Base-by-base conservation (phyloP, 1,284 basidiomycete genomes). In the Trametes polyzona region DNA sequence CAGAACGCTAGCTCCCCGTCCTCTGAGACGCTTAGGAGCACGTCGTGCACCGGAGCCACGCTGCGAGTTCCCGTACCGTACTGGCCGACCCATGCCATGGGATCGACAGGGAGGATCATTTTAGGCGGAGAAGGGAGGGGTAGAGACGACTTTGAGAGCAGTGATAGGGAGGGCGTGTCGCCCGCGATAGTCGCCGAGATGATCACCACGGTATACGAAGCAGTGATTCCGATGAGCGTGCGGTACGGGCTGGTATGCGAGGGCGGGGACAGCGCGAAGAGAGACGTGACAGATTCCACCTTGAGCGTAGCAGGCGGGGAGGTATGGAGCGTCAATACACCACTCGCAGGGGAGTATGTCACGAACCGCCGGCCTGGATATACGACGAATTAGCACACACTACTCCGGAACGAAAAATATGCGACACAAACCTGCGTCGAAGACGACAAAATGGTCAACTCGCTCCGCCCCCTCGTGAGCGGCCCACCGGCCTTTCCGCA, bases 1-100 rank as follows among this genome's bases (percentile, higher is more conserved):
- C 93, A 96, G 69, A 95, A 96, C 30, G 86, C 84, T 19, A 96
- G 75, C 55, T 90, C 87, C 0, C 93, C 93, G 0, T 78, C 73
- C 27, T 81, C 78, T 0, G 88, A 87, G 17, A 95, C 81, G 51
- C 91, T 94, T 30, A 95, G 74, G 8, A 96, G 75, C 47, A 88
- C 84, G 67, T 95, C 93, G 57, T 87, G 88, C 41, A 78, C 78
- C 33, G 74, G 73, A 69, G 76, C 76, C 16, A 71, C 55, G 61
- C 49, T 36, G 65, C 65, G 11, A 62, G 69, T 55, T 66, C 65
- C 41, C 48, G 69, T 57, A 51, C 68, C 71, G 69, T 73, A 65
- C 69, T 74, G 67, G 66, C 76, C 67, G 65, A 85, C 78, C 93
- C 93, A 95, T 11, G 88, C 90, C 94, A 95, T 95, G 0, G 93